Conservation (phyloP, 2,329 filamentous ascomycete species). For the Aspergillus pseudoterreus region DNA sequence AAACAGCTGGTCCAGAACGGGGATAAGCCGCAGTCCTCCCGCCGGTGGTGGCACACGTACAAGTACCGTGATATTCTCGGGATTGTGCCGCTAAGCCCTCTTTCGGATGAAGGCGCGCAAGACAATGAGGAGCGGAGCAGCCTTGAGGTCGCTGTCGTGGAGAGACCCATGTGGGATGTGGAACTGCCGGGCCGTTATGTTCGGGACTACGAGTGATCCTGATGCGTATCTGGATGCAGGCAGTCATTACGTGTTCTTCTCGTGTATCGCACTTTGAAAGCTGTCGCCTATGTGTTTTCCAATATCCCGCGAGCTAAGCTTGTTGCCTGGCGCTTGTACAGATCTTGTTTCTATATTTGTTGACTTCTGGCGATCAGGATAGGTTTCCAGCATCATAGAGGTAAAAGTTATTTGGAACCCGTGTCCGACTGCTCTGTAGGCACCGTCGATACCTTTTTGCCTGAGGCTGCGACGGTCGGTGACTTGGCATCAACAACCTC, state of each 20-base stretch:
- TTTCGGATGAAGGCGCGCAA: constrained; percentile 24
- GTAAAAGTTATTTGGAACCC: neutral
- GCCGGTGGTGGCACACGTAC: constrained; percentile 71
- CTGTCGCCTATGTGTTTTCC: no score
- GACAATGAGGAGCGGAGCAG: constrained; percentile 16
- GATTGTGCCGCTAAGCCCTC: constrained; percentile 52
- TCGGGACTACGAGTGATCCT: constrained; percentile 48
- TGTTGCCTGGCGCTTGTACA: neutral
- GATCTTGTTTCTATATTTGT: neutral
- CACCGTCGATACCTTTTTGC: no score
- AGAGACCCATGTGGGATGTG: constrained; percentile 79
- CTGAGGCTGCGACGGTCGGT: no score
- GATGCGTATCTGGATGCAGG: neutral
- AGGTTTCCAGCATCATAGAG: neutral
- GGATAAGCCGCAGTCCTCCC: constrained; percentile 22
- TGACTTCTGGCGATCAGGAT: neutral
- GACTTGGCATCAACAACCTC: no score
- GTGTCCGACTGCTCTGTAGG: neutral
- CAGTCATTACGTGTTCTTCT: no score
- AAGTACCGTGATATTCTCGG: constrained; percentile 95
- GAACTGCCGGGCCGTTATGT: constrained; percentile 71
- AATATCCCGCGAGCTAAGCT: neutral
- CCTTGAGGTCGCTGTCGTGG: constrained; percentile 78
- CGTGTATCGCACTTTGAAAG: no score
- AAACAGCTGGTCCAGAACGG: constrained; percentile 23